Base-by-base conservation (phyloP, 352 stramenopile genomes). In the Blastocystis hominis region DNA sequence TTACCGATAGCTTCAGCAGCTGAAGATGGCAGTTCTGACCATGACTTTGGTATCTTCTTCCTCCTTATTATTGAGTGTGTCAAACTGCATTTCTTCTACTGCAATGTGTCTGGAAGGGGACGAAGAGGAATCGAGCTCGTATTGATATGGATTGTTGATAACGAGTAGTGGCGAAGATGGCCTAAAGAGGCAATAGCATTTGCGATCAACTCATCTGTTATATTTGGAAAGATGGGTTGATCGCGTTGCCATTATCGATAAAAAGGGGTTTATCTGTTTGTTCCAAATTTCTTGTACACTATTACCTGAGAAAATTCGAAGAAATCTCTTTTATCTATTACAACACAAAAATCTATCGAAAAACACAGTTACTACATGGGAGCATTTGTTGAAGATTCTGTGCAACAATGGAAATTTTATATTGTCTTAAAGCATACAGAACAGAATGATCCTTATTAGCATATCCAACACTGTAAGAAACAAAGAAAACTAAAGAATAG, bases 181-280 rank as follows among this genome's bases (percentile, higher is more conserved):
- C 55, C 72, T 38, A n/a, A 84, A 84, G 72, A 61, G 50, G 42
- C 72, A 84, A 84, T 84, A 84, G 50, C 56, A 84, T n/a, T 84
- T 55, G 15, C 13, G 50, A 59, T 59, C 50, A 59, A 59, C 50
- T 59, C n/a, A 20, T 59, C 50, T 59, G 10, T 30, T 30, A 30
- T 30, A 30, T 30, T 30, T 30, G 24, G 24, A 30, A 59, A 20
- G 50, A 59, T 20, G 50, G n/a, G 50, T 59, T 59, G 50, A 59
- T 59, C 50, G 50, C 2, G 50, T 59, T 59, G 13, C 10, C 13
- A 59, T n/a, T 30, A 30, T 30, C 24, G 24, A 30, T 30, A 30
- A 30, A 30, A 30, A 30, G 24, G 24, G 24, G 0, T 30, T 30
- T 30, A 30, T 30, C 24, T 30, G 24, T 30, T 30, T 30, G 24